Evolutionary conservation across 495 filamentous ascomycete genomes (phyloP).

Genomic region (Penicillium cosmopolitanum): DNA sequence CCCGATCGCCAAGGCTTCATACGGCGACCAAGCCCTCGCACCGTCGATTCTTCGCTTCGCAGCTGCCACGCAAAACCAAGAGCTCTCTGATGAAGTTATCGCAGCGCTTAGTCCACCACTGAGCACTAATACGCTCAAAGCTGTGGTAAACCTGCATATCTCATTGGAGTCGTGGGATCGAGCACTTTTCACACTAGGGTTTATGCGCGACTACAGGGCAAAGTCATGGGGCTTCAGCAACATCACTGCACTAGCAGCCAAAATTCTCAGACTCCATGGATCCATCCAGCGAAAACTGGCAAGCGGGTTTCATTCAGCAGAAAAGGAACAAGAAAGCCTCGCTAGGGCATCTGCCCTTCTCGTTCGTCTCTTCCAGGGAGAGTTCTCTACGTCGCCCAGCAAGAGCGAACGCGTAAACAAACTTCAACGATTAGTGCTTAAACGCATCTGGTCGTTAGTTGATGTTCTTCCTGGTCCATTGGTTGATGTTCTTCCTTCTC

Average conservation of each 20-base stretch:
- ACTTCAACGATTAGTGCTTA: conserved; percentile 37
- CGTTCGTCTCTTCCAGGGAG: conserved; percentile 34
- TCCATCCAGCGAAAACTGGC: conserved; percentile 16
- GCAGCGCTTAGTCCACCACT: conserved; percentile 41
- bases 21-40: conserved; percentile 51
- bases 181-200: conserved; percentile 46
- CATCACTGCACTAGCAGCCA: conserved; percentile 43
- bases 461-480: conserved; percentile 33
- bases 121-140: conserved; percentile 48
- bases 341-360: conserved; percentile 37
- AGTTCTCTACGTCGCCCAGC: conserved; percentile 33
- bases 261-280: conserved; percentile 45
- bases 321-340: conserved; percentile 19
- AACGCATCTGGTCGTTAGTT: conserved; percentile 30
- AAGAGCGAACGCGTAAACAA: conserved; percentile 16
- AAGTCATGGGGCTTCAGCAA: conserved; percentile 56
- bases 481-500: conserved; percentile 33
- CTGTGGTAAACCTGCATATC: conserved; percentile 56
- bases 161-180: conserved; percentile 49
- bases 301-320: conserved; percentile 5
- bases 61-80: conserved; percentile 49
- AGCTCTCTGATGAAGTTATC: conserved; percentile 50
- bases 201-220: conserved; percentile 40
- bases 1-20: conserved; percentile 49
- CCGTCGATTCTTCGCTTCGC: conserved; percentile 64